phyloP scores from a whole-genome alignment of 2,329 filamentous ascomycete species.

The Aureobasidium uvarum region DNA sequence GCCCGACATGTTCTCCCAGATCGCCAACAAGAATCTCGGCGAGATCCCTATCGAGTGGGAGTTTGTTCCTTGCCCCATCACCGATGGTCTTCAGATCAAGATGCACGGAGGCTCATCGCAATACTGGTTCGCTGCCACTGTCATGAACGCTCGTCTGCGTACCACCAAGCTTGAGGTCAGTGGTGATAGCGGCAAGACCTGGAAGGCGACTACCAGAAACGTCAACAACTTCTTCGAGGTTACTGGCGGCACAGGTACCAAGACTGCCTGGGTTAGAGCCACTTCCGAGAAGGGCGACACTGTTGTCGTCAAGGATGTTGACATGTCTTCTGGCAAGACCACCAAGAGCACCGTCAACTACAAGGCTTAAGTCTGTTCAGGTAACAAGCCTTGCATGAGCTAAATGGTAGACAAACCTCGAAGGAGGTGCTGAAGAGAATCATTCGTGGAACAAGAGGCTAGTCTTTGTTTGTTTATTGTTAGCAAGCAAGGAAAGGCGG shows the following conservation, averaged over 20 bases:
- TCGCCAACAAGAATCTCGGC: conserved; percentile 27
- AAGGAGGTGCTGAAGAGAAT: not conserved
- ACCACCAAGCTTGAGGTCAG: conserved; percentile 60
- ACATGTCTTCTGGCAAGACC: conserved; percentile 23
- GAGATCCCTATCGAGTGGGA: conserved; percentile 41
- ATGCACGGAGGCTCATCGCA: conserved; percentile 54
- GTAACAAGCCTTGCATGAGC: not conserved
- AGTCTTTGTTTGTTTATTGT: not conserved
- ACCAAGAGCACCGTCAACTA: conserved; percentile 16
- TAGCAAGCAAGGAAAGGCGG: conserved; percentile 11
- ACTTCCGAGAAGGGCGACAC: conserved; percentile 28
- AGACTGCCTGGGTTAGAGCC: conserved; percentile 29
- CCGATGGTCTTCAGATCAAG: conserved; percentile 50
- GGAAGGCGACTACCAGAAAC: conserved; percentile 55
- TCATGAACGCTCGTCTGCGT: conserved; percentile 60
- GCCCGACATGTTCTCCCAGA: conserved; percentile 27
- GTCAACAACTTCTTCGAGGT: conserved; percentile 41
- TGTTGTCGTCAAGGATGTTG: conserved; percentile 32
- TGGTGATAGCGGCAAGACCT: conserved; percentile 58
- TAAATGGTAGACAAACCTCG: not conserved
- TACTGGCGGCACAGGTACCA: conserved; percentile 28
- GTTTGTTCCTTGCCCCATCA: conserved; percentile 54
- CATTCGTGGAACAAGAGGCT: not conserved
- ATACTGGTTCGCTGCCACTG: conserved; percentile 62
- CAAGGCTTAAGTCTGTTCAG: not conserved